Base-by-base conservation (phyloP, 1,139 yeast genomes). In the Yarrowia galli region DNA sequence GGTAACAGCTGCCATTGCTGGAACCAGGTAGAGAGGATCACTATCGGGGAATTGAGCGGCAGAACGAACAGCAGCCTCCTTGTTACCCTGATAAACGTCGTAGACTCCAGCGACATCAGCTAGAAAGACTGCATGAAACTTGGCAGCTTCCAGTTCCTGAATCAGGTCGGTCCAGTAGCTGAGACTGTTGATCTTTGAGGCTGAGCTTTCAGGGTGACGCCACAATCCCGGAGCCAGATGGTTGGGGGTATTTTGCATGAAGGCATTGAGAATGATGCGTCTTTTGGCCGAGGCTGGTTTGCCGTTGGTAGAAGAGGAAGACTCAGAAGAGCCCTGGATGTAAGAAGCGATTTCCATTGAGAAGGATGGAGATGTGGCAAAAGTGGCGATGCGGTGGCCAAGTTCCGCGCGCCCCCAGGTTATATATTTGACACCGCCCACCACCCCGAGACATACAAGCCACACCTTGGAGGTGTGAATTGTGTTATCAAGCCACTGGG, bases 61-160 rank as follows among this genome's bases (percentile, higher is more conserved):
- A 4, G 80, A 74, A 22, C 68, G 73, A 6, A 79, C 79, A 10
- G 82, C 80, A 8, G 79, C 75, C 8, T 72, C 70, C 64, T 77
- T 73, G 69, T 80, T 80, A 3, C 83, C 83, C 67, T 80, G 77
- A 69, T 78, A 81, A 6, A 80, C 83, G 71, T 81, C 84, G 71
- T 79, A 81, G 7, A 80, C 80, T 8, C 84, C 84, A 35, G 83
- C 73, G 2, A 81, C 82, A 74, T 83, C 86, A 48, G 85, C 86
- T 68, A 83, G 74, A 71, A 83, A 83, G 8, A 83, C 70, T 1
- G 81, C 81, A 70, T 81, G 81, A 68, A 83, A 76, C 71, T 83
- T 81, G 4, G 85, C 86, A 63, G 77, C 77, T 70, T 83, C 86
- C 60, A 83, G 76, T 20, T 80, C 69, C 70, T 81, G 78, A 3